Evolutionary conservation across 2,329 filamentous ascomycete genomes (phyloP).

Genomic region (Talaromyces rugulosus): DNA sequence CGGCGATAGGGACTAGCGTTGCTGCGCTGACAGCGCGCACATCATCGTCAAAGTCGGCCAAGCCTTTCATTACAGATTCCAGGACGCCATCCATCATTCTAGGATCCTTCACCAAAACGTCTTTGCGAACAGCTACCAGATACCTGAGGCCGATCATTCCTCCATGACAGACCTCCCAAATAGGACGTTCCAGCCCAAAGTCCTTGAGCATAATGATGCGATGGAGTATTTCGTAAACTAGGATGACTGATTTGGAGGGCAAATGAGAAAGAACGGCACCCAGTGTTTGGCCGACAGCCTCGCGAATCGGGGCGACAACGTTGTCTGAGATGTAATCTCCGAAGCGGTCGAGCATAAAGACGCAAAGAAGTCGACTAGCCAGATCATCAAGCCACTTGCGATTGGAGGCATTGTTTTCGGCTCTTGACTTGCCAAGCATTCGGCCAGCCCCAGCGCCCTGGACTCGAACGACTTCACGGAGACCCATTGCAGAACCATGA

Average conservation of each 20-base stretch:
- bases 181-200: conserved; percentile 64
- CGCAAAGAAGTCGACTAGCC: conserved; percentile 89
- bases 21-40: conserved; percentile 95
- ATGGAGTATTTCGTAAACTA: conserved; percentile 79
- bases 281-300: conserved; percentile 90
- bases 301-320: conserved; percentile 90
- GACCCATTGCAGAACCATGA: conserved; percentile 91
- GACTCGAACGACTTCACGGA: conserved; percentile 86
- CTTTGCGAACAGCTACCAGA: conserved; percentile 89
- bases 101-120: conserved; percentile 77
- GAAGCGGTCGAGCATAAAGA: conserved; percentile 96
- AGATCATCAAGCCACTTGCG: conserved; percentile 87
- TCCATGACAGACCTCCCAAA: conserved; percentile 95
- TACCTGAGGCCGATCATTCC: conserved; percentile 97
- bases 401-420: conserved; percentile 76
- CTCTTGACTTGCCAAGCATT: conserved; percentile 61
- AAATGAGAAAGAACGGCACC: conserved; percentile 86
- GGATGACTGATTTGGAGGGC: conserved; percentile 71
- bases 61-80: conserved; percentile 86
- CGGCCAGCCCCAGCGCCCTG: conserved; percentile 87
- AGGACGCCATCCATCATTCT: conserved; percentile 91
- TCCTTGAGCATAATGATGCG: conserved; percentile 90
- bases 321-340: conserved; percentile 98
- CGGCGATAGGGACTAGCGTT: conserved; percentile 92
- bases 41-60: conserved; percentile 88